A percentile compares a stretch with the other conserved stretches of the same genome.
Conservation (phyloP, 2,329 filamentous ascomycete genomes). For the Exophiala oligosperma region DNA sequence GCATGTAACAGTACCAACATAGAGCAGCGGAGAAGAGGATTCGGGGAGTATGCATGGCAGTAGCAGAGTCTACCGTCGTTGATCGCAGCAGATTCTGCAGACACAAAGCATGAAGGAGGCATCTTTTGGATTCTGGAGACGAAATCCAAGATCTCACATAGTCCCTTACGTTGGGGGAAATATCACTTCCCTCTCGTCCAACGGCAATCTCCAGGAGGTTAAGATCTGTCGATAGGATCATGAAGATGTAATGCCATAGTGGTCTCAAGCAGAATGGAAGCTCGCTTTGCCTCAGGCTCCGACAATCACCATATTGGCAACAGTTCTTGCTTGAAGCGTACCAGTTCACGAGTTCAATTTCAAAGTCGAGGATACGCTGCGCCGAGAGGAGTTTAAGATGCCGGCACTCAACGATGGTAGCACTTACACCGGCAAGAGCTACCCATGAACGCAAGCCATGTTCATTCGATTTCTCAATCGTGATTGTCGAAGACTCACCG, state of each 20-base stretch:
- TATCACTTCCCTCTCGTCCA: slow-evolving; percentile 29
- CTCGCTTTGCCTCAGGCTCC: background rate
- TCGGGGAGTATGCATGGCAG: slow-evolving; percentile 26
- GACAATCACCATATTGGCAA: background rate
- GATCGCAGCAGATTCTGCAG: slow-evolving; percentile 20
- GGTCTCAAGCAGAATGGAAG: slow-evolving; percentile 12
- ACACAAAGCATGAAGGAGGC: slow-evolving; percentile 27
- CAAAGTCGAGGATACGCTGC: no score
- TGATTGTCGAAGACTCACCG: no score
- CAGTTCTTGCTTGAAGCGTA: slow-evolving; percentile 2
- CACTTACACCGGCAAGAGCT: slow-evolving; percentile 21
- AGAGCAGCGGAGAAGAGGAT: slow-evolving; percentile 21
- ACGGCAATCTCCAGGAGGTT: slow-evolving; percentile 29
- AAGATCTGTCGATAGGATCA: slow-evolving; percentile 22
- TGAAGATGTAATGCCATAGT: slow-evolving; percentile 15
- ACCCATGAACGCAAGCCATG: background rate
- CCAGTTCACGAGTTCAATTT: slow-evolving; percentile 10
- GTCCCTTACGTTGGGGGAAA: slow-evolving; percentile 9
- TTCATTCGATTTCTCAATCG: no score
- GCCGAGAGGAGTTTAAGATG: background rate
- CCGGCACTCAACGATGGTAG: slow-evolving; percentile 17
- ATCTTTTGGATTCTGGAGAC: slow-evolving; percentile 24
- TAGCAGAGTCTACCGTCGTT: slow-evolving; percentile 15
- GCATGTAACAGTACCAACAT: slow-evolving; percentile 10
- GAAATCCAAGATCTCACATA: slow-evolving; percentile 25